These are phyloP conservation scores for Pisolithus albus DNA, from an alignment of 768 basidiomycete genomes.

Conservation along the genomic window DNA sequence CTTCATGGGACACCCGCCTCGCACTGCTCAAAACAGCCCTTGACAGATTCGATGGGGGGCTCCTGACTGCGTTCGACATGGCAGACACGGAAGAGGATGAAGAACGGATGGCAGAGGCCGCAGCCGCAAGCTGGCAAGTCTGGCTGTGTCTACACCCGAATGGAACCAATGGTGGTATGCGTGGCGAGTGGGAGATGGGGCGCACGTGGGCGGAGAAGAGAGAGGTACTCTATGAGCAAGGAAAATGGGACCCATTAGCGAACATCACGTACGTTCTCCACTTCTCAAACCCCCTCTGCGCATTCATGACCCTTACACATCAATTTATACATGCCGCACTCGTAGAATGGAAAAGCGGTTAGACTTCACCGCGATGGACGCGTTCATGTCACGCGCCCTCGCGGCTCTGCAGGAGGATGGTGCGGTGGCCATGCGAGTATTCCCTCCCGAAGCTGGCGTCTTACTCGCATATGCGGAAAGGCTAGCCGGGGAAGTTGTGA, in stretches of 20 bases:
- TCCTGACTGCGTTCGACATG: conserved; percentile 85
- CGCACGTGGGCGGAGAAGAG: conserved; percentile 94
- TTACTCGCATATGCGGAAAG: conserved; percentile 79
- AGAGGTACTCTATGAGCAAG: conserved; percentile 87
- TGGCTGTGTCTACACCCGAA: conserved; percentile 39
- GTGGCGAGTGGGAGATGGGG: conserved; percentile 80
- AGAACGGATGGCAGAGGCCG: conserved; percentile 69
- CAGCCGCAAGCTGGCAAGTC: conserved; percentile 81
- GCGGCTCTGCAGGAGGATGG: conserved; percentile 67
- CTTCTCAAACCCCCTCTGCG: neutral
- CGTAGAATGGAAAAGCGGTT: conserved; percentile 50
- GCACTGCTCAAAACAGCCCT: conserved; percentile 67
- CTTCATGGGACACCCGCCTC: conserved; percentile 55
- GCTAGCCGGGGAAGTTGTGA: conserved; percentile 76
- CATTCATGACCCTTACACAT: neutral
- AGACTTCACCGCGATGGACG: conserved; percentile 91
- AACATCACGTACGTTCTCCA: conserved; percentile 64
- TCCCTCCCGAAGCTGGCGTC: conserved; percentile 74
- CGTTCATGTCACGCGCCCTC: conserved; percentile 70
- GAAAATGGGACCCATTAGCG: conserved; percentile 69
- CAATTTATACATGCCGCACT: neutral
- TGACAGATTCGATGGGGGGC: conserved; percentile 81
- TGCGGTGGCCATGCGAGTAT: conserved; percentile 73
- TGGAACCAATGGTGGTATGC: neutral
- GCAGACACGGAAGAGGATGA: conserved; percentile 75